These are phyloP conservation scores for Adansonia grandidieri DNA, from an alignment of 441 rosid species.

Conservation along the genomic window DNA sequence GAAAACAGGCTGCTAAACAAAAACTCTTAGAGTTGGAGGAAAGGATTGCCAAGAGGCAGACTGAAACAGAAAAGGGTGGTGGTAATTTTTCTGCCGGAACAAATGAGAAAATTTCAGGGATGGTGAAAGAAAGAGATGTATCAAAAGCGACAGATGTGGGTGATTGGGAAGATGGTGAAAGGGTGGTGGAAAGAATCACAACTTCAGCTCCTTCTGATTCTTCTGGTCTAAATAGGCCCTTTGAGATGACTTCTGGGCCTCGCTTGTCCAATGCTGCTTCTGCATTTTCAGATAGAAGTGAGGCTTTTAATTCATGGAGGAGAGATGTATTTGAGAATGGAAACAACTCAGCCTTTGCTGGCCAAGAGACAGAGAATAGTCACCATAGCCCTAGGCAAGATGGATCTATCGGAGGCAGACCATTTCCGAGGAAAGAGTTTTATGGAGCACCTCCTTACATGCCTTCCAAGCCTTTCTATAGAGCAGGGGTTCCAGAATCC, in stretches of 20 bases:
- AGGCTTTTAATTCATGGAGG: conserved; percentile 65
- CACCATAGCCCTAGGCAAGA: conserved; percentile 60
- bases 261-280: conserved; percentile 61
- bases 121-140: conserved; percentile 53
- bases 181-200: conserved; percentile 89
- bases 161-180: conserved; percentile 92
- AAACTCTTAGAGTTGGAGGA: conserved; percentile 95
- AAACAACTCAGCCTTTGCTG: conserved; percentile 50
- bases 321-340: conserved; percentile 71
- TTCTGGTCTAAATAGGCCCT: conserved; percentile 57
- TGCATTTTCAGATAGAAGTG: conserved; percentile 58
- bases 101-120: conserved; percentile 52
- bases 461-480: conserved; percentile 48
- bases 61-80: conserved; percentile 55
- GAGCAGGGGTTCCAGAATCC: conserved; percentile 62
- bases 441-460: conserved; percentile 61
- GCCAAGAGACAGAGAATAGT: conserved; percentile 59
- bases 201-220: conserved; percentile 75
- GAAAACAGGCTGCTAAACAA: conserved; percentile 93
- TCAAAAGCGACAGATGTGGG: conserved; percentile 51
- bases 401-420: conserved; percentile 50
- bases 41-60: conserved; percentile 82
- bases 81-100: conserved; percentile 48
- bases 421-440: conserved; percentile 63
- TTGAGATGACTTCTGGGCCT: conserved; percentile 51